Percentiles rank a stretch among this genome's conserved stretches.
These are phyloP conservation scores for Entophlyctis luteolus DNA, from an alignment of 192 early-diverging fungal species.

Conservation along the genomic window DNA sequence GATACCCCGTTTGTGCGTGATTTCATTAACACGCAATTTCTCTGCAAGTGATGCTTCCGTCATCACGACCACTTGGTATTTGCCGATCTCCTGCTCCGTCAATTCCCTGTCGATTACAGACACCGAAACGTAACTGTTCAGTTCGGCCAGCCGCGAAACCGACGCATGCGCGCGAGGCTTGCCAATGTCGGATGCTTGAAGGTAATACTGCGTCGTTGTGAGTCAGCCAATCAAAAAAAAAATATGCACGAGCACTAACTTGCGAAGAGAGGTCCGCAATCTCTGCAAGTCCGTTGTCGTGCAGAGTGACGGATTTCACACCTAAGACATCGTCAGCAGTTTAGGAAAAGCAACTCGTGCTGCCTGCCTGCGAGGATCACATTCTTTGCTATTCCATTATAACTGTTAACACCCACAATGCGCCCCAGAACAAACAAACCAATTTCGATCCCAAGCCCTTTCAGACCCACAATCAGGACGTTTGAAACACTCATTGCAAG, in stretches of 20 bases:
- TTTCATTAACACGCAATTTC: slow-evolving; percentile 82
- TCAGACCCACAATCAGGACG: slow-evolving; percentile 91
- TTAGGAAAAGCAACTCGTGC: too few species aligned
- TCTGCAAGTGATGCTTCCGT: slow-evolving; percentile 74
- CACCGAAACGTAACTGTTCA: slow-evolving; percentile 97
- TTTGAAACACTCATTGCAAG: slow-evolving; percentile 94
- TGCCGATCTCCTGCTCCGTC: slow-evolving; percentile 56
- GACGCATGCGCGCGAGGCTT: slow-evolving; percentile 75
- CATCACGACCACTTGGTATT: slow-evolving; percentile 76
- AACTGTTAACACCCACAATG: too few species aligned
- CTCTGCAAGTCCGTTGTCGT: slow-evolving; percentile 74
- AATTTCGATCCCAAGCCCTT: slow-evolving; percentile 96
- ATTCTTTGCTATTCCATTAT: slow-evolving; percentile 91
- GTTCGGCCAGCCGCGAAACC: slow-evolving; percentile 79
- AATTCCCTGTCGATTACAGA: slow-evolving; percentile 66
- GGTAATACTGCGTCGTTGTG: slow-evolving; percentile 91
- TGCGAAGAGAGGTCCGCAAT: slow-evolving; percentile 86
- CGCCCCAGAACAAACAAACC: too few species aligned
- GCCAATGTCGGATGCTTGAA: slow-evolving; percentile 78
- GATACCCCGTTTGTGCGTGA: slow-evolving; percentile 56
- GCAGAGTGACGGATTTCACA: slow-evolving; percentile 96
- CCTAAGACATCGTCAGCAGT: too few species aligned
- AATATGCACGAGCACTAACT: slow-evolving; percentile 44
- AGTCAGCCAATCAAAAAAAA: slow-evolving; percentile 3
- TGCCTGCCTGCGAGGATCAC: slow-evolving; percentile 77